Evolutionary conservation across 371 early-diverging fungal species (phyloP).

Genomic region (Parasitella parasitica): DNA sequence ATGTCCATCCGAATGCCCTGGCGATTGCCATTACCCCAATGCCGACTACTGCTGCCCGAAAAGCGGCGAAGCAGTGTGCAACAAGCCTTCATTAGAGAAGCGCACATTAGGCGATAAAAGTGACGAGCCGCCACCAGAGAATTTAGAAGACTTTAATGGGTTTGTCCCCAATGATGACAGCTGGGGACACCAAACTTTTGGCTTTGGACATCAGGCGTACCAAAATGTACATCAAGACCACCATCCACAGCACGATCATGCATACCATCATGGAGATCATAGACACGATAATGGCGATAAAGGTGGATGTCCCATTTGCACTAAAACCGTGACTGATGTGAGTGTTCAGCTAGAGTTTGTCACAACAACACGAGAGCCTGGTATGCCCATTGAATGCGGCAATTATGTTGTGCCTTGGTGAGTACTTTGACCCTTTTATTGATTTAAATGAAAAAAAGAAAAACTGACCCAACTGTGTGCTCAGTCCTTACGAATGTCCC

Average conservation of each 20-base stretch:
- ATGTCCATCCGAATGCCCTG: constrained; percentile 33
- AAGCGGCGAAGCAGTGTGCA: constrained; percentile 28
- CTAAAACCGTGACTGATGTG: neutral
- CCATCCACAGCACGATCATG: neutral
- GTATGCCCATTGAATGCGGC: neutral
- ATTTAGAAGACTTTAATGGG: neutral
- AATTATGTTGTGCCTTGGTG: constrained; percentile 5
- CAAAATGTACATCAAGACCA: neutral
- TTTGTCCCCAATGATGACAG: neutral
- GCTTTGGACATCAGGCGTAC: neutral
- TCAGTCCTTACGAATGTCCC: constrained; percentile 29
- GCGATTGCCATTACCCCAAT: constrained; percentile 32
- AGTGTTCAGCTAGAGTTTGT: neutral
- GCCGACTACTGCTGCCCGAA: constrained; percentile 33
- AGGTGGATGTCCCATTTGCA: neutral
- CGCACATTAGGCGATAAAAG: neutral
- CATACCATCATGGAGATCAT: neutral
- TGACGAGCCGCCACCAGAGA: neutral
- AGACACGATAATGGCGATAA: neutral
- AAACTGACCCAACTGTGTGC: too few species aligned
- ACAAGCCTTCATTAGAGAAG: neutral
- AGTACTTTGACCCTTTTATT: too few species aligned
- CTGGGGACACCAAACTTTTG: neutral
- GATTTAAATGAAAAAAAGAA: too few species aligned
- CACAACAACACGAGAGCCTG: neutral